phyloP scores from a whole-genome alignment of 2,329 filamentous ascomycete species.

The Cordyceps pruinosa region DNA sequence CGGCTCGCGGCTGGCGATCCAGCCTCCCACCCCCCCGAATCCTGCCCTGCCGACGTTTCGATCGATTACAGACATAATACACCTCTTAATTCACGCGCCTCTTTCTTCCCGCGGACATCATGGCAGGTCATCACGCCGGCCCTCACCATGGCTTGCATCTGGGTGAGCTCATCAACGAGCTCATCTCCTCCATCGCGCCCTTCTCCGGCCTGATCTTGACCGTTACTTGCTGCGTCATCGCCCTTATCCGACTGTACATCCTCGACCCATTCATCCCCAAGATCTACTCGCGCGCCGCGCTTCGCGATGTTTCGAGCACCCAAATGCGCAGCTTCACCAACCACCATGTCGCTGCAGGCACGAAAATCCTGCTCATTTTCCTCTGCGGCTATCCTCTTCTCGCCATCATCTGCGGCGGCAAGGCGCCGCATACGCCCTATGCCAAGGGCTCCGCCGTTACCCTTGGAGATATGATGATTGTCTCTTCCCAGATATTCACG shows the following conservation, averaged over 20 bases:
- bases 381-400: slow-evolving; percentile 10
- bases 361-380: slow-evolving; percentile 11
- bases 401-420: slow-evolving; percentile 4
- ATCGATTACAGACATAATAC: neutral
- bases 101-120: neutral
- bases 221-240: slow-evolving; percentile 11
- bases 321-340: slow-evolving; percentile 12
- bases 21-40: neutral
- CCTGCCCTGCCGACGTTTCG: neutral
- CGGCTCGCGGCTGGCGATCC: neutral
- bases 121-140: neutral
- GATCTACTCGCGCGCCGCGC: neutral
- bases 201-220: slow-evolving; percentile 13
- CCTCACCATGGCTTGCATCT: slow-evolving; percentile 5
- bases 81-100: neutral
- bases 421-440: slow-evolving; percentile 8
- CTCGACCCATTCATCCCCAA: slow-evolving; percentile 10
- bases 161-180: slow-evolving; percentile 9
- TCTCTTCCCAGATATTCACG: slow-evolving; percentile 6
- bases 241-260: slow-evolving; percentile 9
- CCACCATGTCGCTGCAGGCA: slow-evolving; percentile 11
- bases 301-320: neutral
- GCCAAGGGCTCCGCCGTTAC: slow-evolving; percentile 5
- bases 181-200: slow-evolving; percentile 2
- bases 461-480: slow-evolving; percentile 11